phyloP scores from a whole-genome alignment of 495 filamentous ascomycete genomes.

The Penicillium soppii region DNA sequence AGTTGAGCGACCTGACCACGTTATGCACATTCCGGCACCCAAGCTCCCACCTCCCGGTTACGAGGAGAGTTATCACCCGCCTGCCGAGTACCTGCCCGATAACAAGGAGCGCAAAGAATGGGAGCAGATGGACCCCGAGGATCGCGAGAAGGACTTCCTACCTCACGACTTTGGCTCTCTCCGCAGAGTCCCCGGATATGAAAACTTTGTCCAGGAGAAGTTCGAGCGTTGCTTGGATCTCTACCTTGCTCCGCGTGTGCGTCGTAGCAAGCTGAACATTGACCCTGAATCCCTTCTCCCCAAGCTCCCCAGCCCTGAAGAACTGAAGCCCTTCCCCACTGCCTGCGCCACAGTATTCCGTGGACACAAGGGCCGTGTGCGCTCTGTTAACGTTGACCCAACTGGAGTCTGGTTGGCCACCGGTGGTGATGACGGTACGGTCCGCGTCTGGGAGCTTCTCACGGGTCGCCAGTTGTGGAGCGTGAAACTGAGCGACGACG shows the following conservation, averaged over 20 bases:
- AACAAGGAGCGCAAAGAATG: slow-evolving; percentile 82
- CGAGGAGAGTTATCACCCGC: slow-evolving; percentile 95
- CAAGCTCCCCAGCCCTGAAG: slow-evolving; percentile 91
- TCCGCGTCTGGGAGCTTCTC: slow-evolving; percentile 84
- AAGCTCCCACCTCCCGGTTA: slow-evolving; percentile 93
- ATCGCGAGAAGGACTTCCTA: slow-evolving; percentile 85
- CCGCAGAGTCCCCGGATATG: slow-evolving; percentile 91
- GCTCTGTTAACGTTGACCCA: slow-evolving; percentile 77
- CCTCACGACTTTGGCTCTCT: slow-evolving; percentile 78
- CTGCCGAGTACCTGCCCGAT: slow-evolving; percentile 87
- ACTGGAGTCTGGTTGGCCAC: slow-evolving; percentile 77
- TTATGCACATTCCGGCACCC: slow-evolving; percentile 95
- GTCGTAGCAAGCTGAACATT: slow-evolving; percentile 93
- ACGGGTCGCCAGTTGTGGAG: slow-evolving; percentile 89
- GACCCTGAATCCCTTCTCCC: slow-evolving; percentile 91
- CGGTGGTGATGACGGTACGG: slow-evolving; percentile 91
- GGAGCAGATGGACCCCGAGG: slow-evolving; percentile 86
- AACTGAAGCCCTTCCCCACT: slow-evolving; percentile 91
- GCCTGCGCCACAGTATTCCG: slow-evolving; percentile 77
- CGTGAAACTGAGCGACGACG: slow-evolving; percentile 72
- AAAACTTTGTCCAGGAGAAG: slow-evolving; percentile 85
- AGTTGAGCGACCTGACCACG: slow-evolving; percentile 73
- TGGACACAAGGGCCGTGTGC: slow-evolving; percentile 86
- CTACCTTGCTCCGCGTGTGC: slow-evolving; percentile 88
- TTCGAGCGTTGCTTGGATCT: slow-evolving; percentile 95